Percentiles rank a stretch among this genome's conserved stretches.
Evolutionary conservation across 305 asterid genomes (phyloP).

Genomic region (Andrographis paniculata): DNA sequence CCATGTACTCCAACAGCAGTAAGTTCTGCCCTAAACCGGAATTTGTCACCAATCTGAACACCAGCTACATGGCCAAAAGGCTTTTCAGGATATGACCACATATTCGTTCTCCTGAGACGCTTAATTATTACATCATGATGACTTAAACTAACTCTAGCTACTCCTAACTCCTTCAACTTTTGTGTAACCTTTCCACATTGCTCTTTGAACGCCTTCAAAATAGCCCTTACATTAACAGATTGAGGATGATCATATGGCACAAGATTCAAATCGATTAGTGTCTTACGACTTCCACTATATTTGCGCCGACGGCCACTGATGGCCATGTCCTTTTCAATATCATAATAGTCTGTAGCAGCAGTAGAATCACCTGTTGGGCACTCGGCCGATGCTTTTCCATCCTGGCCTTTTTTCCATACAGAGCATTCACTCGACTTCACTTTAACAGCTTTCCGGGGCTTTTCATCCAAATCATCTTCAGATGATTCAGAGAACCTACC

Average conservation of each 20-base stretch:
- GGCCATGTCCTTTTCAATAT: not conserved
- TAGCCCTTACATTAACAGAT: conserved; percentile 34
- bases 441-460: no score
- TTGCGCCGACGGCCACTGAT: not conserved
- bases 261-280: conserved; percentile 14
- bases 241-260: conserved; percentile 18
- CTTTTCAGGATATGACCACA: conserved; percentile 20
- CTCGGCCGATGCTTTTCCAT: no score
- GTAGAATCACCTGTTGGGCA: no score
- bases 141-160: no score
- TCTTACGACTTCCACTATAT: not conserved
- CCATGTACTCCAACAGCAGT: conserved; percentile 55
- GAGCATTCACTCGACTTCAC: no score
- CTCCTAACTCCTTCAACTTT: no score
- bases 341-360: no score
- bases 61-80: conserved; percentile 69
- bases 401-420: no score
- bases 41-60: conserved; percentile 63
- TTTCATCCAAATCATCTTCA: no score
- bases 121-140: no score
- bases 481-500: no score
- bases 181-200: conserved; percentile 17
- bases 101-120: conserved; percentile 24
- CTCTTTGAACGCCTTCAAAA: conserved; percentile 41
- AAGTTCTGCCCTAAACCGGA: conserved; percentile 60